These are phyloP conservation scores for Phaffia tasmanica DNA, from an alignment of 768 basidiomycete genomes.

Conservation along the genomic window DNA sequence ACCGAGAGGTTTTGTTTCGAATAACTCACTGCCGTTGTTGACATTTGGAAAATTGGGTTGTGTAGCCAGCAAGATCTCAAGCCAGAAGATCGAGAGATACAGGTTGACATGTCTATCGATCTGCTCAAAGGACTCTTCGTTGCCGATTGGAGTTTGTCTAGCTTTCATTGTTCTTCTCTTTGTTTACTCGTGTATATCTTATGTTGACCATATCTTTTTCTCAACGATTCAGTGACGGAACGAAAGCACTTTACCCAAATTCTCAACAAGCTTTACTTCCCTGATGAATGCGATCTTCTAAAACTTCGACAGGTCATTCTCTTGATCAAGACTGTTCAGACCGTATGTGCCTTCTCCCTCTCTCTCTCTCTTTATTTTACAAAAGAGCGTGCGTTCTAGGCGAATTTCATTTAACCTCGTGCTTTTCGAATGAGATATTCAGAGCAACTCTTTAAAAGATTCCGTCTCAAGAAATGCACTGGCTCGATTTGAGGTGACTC, in stretches of 20 bases:
- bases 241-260: slow-evolving; percentile 56
- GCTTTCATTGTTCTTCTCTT: not conserved
- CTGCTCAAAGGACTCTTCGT: slow-evolving; percentile 48
- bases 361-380: not conserved
- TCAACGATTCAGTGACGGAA: slow-evolving; percentile 45
- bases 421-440: slow-evolving; percentile 31
- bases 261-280: slow-evolving; percentile 55
- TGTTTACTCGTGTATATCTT: not conserved
- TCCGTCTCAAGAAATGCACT: slow-evolving; percentile 57
- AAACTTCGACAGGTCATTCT: slow-evolving; percentile 43
- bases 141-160: slow-evolving; percentile 28
- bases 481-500: slow-evolving; percentile 52
- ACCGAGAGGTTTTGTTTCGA: no score
- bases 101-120: slow-evolving; percentile 52
- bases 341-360: slow-evolving; percentile 37
- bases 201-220: not conserved
- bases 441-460: slow-evolving; percentile 54
- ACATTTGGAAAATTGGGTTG: not conserved
- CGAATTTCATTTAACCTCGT: no score
- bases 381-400: no score
- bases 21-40: no score
- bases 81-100: slow-evolving; percentile 42
- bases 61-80: slow-evolving; percentile 40
- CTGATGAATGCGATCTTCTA: slow-evolving; percentile 60
- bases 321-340: slow-evolving; percentile 2